These are phyloP conservation scores for Phytopythium vexans DNA, from an alignment of 352 stramenopile genomes.

Conservation along the genomic window DNA sequence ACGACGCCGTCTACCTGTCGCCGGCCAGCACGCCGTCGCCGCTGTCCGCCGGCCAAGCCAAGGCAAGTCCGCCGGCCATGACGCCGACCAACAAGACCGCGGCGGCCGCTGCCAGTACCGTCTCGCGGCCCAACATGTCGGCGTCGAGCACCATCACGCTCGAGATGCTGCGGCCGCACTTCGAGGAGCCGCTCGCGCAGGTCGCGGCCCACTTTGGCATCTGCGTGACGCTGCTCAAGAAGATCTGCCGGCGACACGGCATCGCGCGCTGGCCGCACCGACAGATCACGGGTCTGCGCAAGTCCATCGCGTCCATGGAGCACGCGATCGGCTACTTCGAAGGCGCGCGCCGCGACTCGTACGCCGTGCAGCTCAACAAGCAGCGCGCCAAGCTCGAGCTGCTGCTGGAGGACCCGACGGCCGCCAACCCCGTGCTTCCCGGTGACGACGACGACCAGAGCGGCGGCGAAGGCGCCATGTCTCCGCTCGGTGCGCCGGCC, in stretches of 20 bases:
- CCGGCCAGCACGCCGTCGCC: no score
- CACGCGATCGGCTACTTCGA: slow-evolving; percentile 80
- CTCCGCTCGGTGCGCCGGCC: not conserved
- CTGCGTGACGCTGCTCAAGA: slow-evolving; percentile 84
- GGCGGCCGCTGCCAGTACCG: not conserved
- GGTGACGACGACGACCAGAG: slow-evolving; percentile 22
- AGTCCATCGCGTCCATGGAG: slow-evolving; percentile 86
- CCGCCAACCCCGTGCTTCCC: slow-evolving; percentile 34
- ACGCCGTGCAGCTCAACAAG: slow-evolving; percentile 68
- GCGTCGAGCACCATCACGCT: slow-evolving; percentile 79
- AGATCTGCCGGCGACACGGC: slow-evolving; percentile 78
- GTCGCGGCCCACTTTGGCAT: slow-evolving; percentile 77
- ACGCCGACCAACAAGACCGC: slow-evolving; percentile 21
- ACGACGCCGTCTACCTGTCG: no score
- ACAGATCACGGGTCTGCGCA: slow-evolving; percentile 84
- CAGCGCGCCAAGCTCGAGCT: slow-evolving; percentile 71
- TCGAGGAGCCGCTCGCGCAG: slow-evolving; percentile 79
- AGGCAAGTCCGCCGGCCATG: slow-evolving; percentile 2
- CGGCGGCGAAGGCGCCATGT: slow-evolving; percentile 1
- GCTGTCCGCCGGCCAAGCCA: no score
- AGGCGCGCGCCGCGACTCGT: slow-evolving; percentile 58
- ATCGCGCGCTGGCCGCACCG: slow-evolving; percentile 82
- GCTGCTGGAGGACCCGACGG: slow-evolving; percentile 61
- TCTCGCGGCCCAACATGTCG: slow-evolving; percentile 57
- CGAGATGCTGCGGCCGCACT: slow-evolving; percentile 77